Base-by-base conservation (phyloP, 2,329 filamentous ascomycete genomes). In the Botrytis pseudocinerea region DNA sequence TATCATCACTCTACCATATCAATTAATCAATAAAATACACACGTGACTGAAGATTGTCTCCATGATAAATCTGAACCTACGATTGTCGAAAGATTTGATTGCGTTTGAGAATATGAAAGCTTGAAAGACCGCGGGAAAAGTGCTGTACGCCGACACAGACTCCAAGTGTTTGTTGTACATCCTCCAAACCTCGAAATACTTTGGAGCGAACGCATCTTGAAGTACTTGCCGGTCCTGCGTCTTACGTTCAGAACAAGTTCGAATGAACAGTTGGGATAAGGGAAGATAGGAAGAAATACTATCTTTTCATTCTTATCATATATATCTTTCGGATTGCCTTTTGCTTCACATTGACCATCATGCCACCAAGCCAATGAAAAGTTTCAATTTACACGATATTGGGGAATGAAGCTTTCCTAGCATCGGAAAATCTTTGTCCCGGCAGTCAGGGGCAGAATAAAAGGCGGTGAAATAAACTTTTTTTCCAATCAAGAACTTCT, bases 1-100 rank as follows among this genome's bases (percentile, higher is more conserved):
- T 84, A 63, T 85, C 83, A 82, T 91, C 88, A 76, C 81, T 82
- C 87, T 90, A 74, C 9, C 48, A 28, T 90, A 73, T 9, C 46
- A 16, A 57, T 57, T 48, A 32, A n/a, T 73, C 65, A 75, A 74
- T 42, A 40, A 38, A 28, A 20, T 4, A 14, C 40, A 28, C 44
- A 64, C 59, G 42, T 54, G 59, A 51, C 32, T 25, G 5, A 25
- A 25, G 5, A 10, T 18, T 46, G 7, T 12, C 9, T 32, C 4
- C 7, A 6, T 57, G 1, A 25, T 68, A 10, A 42, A 42, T 48
- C n/a, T 32, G 35, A 68, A 57, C 65, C n/a, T 57, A 68, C 65
- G 9, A 22, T 32, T 14, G 35, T 57, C 25, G 65, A 44, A 70
- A 46, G 8, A 14, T 16, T n/a, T 38, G 68, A 46, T 35, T 69